These are phyloP conservation scores for Fusarium sp. DNA, from an alignment of 2,329 filamentous ascomycete genomes.

Conservation along the genomic window DNA sequence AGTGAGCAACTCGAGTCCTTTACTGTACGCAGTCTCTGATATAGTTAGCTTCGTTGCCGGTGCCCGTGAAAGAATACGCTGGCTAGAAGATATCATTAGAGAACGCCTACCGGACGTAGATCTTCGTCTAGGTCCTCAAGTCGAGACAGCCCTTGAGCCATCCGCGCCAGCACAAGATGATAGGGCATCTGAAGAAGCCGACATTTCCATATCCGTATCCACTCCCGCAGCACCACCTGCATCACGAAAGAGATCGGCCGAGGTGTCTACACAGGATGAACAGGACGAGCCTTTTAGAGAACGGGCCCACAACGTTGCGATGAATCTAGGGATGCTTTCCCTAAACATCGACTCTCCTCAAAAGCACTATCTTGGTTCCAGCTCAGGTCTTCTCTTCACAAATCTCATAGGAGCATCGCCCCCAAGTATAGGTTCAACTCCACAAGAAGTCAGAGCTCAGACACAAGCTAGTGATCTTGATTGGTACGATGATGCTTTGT, in stretches of 20 bases:
- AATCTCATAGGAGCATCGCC: too few species aligned
- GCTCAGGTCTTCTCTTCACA: too few species aligned
- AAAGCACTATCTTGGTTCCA: too few species aligned
- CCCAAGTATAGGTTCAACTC: too few species aligned
- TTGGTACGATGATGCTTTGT: too few species aligned
- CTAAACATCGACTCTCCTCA: conserved; percentile 51
- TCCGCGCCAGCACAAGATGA: conserved; percentile 5
- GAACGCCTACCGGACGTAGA: conserved; percentile 27
- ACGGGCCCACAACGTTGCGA: conserved; percentile 49
- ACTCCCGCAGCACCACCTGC: conserved; percentile 35
- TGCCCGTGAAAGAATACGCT: conserved; percentile 28
- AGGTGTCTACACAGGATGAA: conserved; percentile 4
- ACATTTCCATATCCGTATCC: neutral
- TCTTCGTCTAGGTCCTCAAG: conserved; percentile 13
- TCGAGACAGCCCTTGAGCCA: neutral
- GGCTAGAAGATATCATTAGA: conserved; percentile 30
- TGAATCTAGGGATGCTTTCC: conserved; percentile 55
- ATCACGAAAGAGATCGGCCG: conserved; percentile 39
- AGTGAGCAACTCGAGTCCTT: conserved; percentile 36
- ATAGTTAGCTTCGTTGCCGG: conserved; percentile 14
- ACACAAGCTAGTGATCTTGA: too few species aligned
- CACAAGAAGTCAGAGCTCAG: too few species aligned
- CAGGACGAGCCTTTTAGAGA: conserved; percentile 36
- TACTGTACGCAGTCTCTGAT: too few species aligned
- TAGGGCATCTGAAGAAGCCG: neutral